Evolutionary conservation across 2,329 filamentous ascomycete species (phyloP), one percentile per base, ranked within the genome.

Genomic region (Fusarium succisae): DNA sequence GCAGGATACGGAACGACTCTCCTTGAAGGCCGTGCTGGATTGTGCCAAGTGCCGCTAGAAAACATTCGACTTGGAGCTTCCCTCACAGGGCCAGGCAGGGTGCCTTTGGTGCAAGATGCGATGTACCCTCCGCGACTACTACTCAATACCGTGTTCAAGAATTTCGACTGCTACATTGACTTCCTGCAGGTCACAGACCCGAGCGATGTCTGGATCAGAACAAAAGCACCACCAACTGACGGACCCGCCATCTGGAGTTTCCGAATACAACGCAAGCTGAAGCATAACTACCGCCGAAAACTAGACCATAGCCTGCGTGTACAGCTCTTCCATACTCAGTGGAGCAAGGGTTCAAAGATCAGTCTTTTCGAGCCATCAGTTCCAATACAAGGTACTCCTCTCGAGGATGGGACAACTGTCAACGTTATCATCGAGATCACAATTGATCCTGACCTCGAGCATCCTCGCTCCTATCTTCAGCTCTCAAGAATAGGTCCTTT

Each of bases 161-260:
- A 37, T 26, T 53, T 26, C 18, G 32, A 53, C 32, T 53, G 50
- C 50, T 53, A 22, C 13, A 10, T 53, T 53, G 18, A 15, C 5
- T 12, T 20, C 7, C n/a, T 26, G n/a, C 4, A 22, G 12, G 3
- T 12, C n/a, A 12, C 18, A 3, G 13, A 22, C 1, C 18, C 17
- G 11, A 35, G 2, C 18, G 10, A 26, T 37, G 18, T 17, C 30
- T 53, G n/a, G 50, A 37, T 53, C 18, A 37, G 50, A 53, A 53
- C 32, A 20, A 26, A 53, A 20, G 17, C 50, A 9, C 50, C 50
- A 13, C 32, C n/a, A 38, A 26, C 18, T 38, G 32, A 11, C 13
- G 32, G 7, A 8, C 32, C 32, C 32, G 32, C 32, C 13, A 9
- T 37, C 30, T 53, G 32, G 50, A 37, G 30, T 32, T 53, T 38